phyloP scores from a whole-genome alignment of 2,329 filamentous ascomycete genomes.

The Sporothrix mexicana region DNA sequence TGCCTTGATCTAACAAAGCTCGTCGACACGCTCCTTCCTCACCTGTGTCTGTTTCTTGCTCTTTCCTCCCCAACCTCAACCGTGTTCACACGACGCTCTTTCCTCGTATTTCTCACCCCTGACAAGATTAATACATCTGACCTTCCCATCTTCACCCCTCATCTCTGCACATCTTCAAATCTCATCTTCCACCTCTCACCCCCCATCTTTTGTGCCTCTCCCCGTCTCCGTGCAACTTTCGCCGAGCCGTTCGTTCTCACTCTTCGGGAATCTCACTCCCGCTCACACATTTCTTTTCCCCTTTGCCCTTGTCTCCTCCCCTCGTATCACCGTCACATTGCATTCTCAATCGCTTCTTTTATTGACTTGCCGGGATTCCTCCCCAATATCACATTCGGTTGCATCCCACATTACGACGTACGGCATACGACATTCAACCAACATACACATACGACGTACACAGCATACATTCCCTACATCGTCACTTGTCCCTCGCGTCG shows the following conservation, averaged over 20 bases:
- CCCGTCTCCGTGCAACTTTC: constrained; percentile 4
- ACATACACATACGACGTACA: background rate
- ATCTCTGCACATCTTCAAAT: background rate
- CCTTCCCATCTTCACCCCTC: too few relatives aligned
- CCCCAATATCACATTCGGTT: too few relatives aligned
- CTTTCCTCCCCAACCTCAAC: background rate
- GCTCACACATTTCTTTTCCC: too few relatives aligned
- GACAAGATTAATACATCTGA: too few relatives aligned
- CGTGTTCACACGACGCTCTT: background rate
- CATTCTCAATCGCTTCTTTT: background rate
- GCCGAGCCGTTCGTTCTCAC: too few relatives aligned
- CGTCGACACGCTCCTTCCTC: too few relatives aligned
- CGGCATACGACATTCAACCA: background rate
- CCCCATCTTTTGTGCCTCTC: background rate
- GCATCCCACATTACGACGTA: too few relatives aligned
- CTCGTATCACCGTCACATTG: background rate
- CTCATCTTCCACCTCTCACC: background rate
- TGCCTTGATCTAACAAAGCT: background rate
- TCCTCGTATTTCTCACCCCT: background rate
- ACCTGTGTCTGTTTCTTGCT: too few relatives aligned
- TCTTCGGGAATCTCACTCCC: background rate
- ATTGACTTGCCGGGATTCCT: too few relatives aligned
- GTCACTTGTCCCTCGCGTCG: background rate
- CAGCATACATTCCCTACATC: background rate
- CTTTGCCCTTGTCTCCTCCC: background rate